Base-by-base conservation (phyloP, 2,329 filamentous ascomycete genomes). In the Canariomyces notabilis region DNA sequence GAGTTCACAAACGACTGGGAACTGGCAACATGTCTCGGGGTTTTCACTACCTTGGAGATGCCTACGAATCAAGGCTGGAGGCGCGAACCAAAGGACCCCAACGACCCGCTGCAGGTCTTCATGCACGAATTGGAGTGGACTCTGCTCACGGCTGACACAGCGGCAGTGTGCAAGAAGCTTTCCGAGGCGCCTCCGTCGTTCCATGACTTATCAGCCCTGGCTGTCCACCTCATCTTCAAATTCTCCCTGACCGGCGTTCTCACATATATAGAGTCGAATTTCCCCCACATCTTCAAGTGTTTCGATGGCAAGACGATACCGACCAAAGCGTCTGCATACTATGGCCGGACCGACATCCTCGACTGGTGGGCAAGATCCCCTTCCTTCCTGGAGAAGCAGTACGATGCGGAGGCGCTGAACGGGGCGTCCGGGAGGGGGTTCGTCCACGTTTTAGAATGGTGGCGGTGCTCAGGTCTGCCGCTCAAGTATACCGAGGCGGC, bases 1-100 rank as follows among this genome's bases (percentile, higher is more conserved):
- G 87, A 94, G 54, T 81, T 84, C 52, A 80, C 89, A 0, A 82
- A 82, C 35, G 91, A 97, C 64, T 97, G 91, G 91, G 91, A 96
- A 66, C 73, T 94, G 16, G 86, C 91, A 8, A 83, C 83, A 54
- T 84, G 87, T 1, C 72, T 96, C 5, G 83, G 86, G 46, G 79
- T 96, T 36, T 91, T 86, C 60, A 89, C 89, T 1, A 89, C 79
- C 45, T 71, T 95, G 5, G 76, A 80, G 1, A 79, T 83, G 50
- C 89, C 91, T 1, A 65, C 72, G 29, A 42, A 37, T 3, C 53
- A 65, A 4, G 80, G 87, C 55, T 95, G 89, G 89, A 65, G 65
- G 9, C 61, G 67, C 20, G 75, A 78, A 52, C 79, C 84, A 22
- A 75, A 77, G 32, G 69, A 76, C 32, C 73, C 78, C 9, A 72